These are phyloP conservation scores for Primulina tabacum DNA, from an alignment of 257 asterid species.

Conservation along the genomic window DNA sequence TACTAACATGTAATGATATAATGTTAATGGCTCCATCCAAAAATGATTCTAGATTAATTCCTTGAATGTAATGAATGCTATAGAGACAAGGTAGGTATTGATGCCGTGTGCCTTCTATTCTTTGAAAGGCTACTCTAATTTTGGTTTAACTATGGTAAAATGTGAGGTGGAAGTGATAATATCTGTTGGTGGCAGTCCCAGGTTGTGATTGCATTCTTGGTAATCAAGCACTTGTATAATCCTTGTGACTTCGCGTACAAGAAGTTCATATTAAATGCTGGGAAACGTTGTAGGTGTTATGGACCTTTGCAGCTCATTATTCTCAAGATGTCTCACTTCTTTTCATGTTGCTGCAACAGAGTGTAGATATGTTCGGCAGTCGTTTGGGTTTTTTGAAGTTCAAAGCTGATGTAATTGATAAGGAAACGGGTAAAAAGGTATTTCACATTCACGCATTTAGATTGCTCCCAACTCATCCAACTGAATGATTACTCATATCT, in stretches of 20 bases:
- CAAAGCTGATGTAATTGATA: slow-evolving; percentile 72
- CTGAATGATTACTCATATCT: slow-evolving; percentile 28
- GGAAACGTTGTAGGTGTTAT: not conserved
- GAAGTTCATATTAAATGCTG: not conserved
- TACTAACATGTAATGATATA: not conserved
- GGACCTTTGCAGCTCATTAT: not conserved
- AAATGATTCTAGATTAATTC: not conserved
- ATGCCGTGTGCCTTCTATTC: not conserved
- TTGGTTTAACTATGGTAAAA: not conserved
- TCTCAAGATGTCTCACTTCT: slow-evolving; percentile 16
- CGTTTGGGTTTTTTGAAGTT: slow-evolving; percentile 92
- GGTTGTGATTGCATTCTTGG: not conserved
- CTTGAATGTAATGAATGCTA: not conserved
- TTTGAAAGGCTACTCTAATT: too few relatives aligned
- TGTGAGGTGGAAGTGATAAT: not conserved
- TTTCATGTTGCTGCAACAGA: slow-evolving; percentile 44
- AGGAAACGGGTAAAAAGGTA: not conserved
- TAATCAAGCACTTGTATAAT: not conserved
- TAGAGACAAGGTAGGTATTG: not conserved
- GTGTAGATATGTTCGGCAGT: slow-evolving; percentile 90
- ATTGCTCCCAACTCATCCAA: too few relatives aligned
- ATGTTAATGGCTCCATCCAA: not conserved
- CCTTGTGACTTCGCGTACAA: not conserved
- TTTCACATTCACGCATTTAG: too few relatives aligned
- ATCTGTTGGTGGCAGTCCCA: not conserved